These are phyloP conservation scores for Epichloe sp. DNA, from an alignment of 2,329 filamentous ascomycete species.

Conservation along the genomic window DNA sequence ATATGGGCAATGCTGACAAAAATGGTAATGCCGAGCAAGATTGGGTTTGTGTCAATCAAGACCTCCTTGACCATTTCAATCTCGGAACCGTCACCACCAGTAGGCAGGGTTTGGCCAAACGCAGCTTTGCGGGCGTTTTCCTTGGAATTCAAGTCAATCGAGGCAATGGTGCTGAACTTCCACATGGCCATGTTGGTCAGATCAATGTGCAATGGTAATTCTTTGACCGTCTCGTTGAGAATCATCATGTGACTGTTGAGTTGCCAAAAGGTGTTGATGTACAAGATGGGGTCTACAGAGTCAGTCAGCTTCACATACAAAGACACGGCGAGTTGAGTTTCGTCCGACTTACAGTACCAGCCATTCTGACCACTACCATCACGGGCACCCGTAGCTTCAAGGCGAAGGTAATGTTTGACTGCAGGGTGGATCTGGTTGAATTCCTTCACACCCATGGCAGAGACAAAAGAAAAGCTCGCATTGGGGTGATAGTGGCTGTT, in stretches of 20 bases:
- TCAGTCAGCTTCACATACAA: conserved; percentile 8
- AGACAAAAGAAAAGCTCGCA: conserved; percentile 77
- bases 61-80: conserved; percentile 97
- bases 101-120: conserved; percentile 55
- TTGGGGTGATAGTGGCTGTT: conserved; percentile 92
- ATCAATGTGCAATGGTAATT: conserved; percentile 69
- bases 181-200: conserved; percentile 72
- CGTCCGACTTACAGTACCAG: conserved; percentile 58
- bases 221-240: conserved; percentile 78
- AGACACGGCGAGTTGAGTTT: not conserved
- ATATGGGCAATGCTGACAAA: conserved; percentile 82
- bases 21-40: conserved; percentile 72
- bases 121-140: conserved; percentile 69
- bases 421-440: conserved; percentile 59
- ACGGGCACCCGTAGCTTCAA: conserved; percentile 69
- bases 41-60: conserved; percentile 85
- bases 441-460: conserved; percentile 58
- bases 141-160: conserved; percentile 78
- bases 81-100: conserved; percentile 79
- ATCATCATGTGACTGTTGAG: conserved; percentile 81
- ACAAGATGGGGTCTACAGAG: conserved; percentile 59
- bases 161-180: conserved; percentile 80
- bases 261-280: conserved; percentile 96
- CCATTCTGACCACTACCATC: conserved; percentile 76
- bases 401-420: conserved; percentile 60